phyloP scores from a whole-genome alignment of 257 asterid genomes.

The Rhazya stricta region DNA sequence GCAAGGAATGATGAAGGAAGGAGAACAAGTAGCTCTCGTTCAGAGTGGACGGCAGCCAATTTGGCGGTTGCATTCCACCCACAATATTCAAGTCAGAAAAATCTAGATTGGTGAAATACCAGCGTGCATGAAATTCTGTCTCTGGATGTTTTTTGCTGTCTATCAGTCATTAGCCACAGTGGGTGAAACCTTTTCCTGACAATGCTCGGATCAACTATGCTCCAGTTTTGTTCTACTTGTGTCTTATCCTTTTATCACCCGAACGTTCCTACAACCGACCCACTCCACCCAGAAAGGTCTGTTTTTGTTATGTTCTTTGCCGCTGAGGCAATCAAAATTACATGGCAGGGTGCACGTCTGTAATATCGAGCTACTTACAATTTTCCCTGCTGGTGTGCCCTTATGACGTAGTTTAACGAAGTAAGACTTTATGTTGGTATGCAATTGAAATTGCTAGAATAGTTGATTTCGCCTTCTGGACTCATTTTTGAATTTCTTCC shows the following conservation, averaged over 20 bases:
- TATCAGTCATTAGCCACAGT: not conserved
- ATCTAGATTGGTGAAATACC: conserved; percentile 34
- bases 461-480: not conserved
- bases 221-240: not conserved
- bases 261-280: not conserved
- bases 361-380: not conserved
- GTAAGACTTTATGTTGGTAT: not conserved
- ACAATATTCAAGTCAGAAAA: conserved; percentile 85
- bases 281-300: not conserved
- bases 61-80: conserved; percentile 82
- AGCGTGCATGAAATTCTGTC: not conserved
- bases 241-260: not conserved
- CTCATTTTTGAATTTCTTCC: too few species aligned
- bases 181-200: not conserved
- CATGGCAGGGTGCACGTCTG: not conserved
- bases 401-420: not conserved
- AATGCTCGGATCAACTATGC: not conserved
- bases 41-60: conserved; percentile 86
- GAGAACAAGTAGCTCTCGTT: conserved; percentile 90
- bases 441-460: not conserved
- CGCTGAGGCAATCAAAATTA: not conserved
- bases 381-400: not conserved
- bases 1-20: conserved; percentile 92
- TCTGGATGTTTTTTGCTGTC: not conserved
- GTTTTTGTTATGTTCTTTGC: not conserved